Evolutionary conservation across 495 filamentous ascomycete genomes (phyloP).

Genomic region (Penicillium coprophilum): DNA sequence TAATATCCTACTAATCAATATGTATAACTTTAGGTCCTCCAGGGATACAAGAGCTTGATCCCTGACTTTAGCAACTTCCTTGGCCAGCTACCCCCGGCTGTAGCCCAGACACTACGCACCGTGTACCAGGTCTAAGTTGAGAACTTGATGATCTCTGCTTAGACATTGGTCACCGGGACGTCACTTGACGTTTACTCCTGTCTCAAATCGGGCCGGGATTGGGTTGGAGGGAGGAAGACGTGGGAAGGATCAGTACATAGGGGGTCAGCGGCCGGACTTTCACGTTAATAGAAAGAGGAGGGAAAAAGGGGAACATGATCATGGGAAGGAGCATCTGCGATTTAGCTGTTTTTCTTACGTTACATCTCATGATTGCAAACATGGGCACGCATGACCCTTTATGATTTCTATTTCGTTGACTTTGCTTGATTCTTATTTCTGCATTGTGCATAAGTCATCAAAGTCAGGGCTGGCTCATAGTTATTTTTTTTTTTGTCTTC

Average conservation of each 20-base stretch:
- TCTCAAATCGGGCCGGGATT: background rate
- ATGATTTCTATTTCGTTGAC: conserved; percentile 5
- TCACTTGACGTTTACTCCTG: background rate
- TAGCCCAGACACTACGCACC: conserved; percentile 56
- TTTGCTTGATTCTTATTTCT: conserved; percentile 13
- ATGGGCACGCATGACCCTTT: conserved; percentile 6
- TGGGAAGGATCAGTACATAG: background rate
- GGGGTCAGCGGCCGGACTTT: background rate
- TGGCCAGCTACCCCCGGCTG: conserved; percentile 59
- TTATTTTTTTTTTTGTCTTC: conserved; percentile 18
- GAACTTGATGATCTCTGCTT: background rate
- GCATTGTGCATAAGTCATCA: conserved; percentile 12
- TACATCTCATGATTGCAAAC: conserved; percentile 12
- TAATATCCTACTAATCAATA: conserved; percentile 4
- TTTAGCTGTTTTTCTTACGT: conserved; percentile 9
- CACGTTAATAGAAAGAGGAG: conserved; percentile 11
- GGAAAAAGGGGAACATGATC: conserved; percentile 1
- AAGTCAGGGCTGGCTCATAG: conserved; percentile 6
- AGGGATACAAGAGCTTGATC: conserved; percentile 81
- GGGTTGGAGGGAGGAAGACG: background rate
- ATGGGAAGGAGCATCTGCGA: conserved; percentile 14
- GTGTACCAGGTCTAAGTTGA: conserved; percentile 44
- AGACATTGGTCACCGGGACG: background rate
- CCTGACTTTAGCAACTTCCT: conserved; percentile 82
- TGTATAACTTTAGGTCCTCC: conserved; percentile 60